Evolutionary conservation across 441 rosid species (phyloP).

Genomic region (Arabidopsis lyrata): DNA sequence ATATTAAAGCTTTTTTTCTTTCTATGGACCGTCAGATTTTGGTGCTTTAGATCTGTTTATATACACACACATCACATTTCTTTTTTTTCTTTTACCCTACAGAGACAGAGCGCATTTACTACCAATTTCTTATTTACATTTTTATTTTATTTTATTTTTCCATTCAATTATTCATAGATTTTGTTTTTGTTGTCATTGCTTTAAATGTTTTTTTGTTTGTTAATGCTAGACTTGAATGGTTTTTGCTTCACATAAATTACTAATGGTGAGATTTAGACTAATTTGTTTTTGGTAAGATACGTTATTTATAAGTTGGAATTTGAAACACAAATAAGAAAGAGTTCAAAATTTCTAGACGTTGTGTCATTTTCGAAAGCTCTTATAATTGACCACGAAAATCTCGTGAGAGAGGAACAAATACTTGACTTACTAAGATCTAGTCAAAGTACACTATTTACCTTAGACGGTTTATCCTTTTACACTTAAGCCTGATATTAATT

Average conservation of each 20-base stretch:
- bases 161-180: slow-evolving; percentile 9
- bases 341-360: slow-evolving; percentile 12
- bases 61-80: slow-evolving; percentile 7
- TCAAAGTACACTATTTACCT: slow-evolving; percentile 21
- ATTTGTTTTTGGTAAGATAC: too few relatives aligned
- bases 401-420: slow-evolving; percentile 19
- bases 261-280: not conserved
- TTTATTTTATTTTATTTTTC: not conserved
- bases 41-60: slow-evolving; percentile 28
- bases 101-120: slow-evolving; percentile 22
- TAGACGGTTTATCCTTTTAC: not conserved
- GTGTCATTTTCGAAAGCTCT: slow-evolving; percentile 18
- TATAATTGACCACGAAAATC: slow-evolving; percentile 17
- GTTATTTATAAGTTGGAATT: too few relatives aligned
- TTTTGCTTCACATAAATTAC: not conserved
- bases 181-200: slow-evolving; percentile 5
- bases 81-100: slow-evolving; percentile 11
- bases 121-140: not conserved
- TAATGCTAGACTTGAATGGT: not conserved
- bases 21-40: slow-evolving; percentile 32
- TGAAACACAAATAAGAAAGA: not conserved
- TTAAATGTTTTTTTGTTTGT: not conserved
- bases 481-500: not conserved
- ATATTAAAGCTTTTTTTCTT: slow-evolving; percentile 30
- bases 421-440: slow-evolving; percentile 19